Conservation (phyloP, 2,329 filamentous ascomycete genomes). For the Falciphora oryzae region DNA sequence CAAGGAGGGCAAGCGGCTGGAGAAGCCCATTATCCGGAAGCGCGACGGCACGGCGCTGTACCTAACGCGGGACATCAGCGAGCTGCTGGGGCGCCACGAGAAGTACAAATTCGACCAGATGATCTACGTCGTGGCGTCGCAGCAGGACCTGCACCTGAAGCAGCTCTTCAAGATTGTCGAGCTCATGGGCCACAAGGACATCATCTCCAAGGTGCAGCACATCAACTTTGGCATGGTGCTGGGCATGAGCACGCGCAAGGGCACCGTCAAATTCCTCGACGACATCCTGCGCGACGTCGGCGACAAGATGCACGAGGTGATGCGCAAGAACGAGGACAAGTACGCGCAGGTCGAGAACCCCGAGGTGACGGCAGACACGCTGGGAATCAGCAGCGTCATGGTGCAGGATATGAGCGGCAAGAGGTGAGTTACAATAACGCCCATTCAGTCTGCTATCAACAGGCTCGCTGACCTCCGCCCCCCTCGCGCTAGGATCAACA, state of each 20-base stretch:
- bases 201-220: slow-evolving; percentile 63
- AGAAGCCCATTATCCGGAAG: slow-evolving; percentile 66
- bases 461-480: slow-evolving; percentile 12
- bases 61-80: slow-evolving; percentile 71
- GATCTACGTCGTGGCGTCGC: slow-evolving; percentile 71
- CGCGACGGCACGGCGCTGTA: slow-evolving; percentile 72
- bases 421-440: slow-evolving; percentile 54
- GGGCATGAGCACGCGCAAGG: slow-evolving; percentile 65
- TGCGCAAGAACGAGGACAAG: slow-evolving; percentile 85
- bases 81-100: slow-evolving; percentile 59
- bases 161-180: slow-evolving; percentile 74
- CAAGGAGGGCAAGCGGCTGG: slow-evolving; percentile 63
- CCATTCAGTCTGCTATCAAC: neutral
- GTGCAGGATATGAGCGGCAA: slow-evolving; percentile 97
- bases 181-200: slow-evolving; percentile 62
- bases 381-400: slow-evolving; percentile 95
- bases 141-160: slow-evolving; percentile 67
- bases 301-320: slow-evolving; percentile 97
- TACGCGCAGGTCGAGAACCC: slow-evolving; percentile 87
- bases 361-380: slow-evolving; percentile 71
- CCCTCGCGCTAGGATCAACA: slow-evolving; percentile 45
- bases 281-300: slow-evolving; percentile 73
- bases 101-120: slow-evolving; percentile 68
- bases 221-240: slow-evolving; percentile 70
- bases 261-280: slow-evolving; percentile 68